A percentile compares a stretch with the other conserved stretches of the same genome.
Conservation (phyloP, 805 yeast genomes). For the Zygosaccharomyces rouxii region DNA sequence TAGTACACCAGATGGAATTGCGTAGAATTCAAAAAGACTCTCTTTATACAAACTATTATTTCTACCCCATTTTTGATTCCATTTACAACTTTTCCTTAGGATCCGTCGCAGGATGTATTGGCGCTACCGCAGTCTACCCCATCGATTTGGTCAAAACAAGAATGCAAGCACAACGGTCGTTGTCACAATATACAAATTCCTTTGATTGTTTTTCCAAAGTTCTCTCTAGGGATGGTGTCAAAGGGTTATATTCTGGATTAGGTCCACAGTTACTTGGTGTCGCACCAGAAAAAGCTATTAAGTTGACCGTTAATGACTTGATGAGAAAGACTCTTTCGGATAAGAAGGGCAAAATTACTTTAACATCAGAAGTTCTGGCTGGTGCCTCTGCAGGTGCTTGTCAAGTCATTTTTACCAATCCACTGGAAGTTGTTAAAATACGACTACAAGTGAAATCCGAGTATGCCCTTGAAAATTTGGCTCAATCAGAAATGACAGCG, state of each 20-base stretch:
- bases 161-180: conserved; percentile 90
- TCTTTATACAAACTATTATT: conserved; percentile 36
- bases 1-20: conserved; percentile 33
- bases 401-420: conserved; percentile 94
- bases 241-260: conserved; percentile 87
- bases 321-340: conserved; percentile 71
- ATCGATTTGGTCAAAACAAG: conserved; percentile 94
- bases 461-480: conserved; percentile 39
- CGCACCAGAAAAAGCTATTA: conserved; percentile 97
- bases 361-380: conserved; percentile 69
- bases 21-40: conserved; percentile 27
- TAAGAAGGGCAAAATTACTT: conserved; percentile 43
- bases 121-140: conserved; percentile 97
- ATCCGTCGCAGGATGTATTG: conserved; percentile 94
- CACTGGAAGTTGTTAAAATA: conserved; percentile 91
- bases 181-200: conserved; percentile 69
- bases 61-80: conserved; percentile 74
- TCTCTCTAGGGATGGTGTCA: conserved; percentile 67
- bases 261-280: conserved; percentile 95
- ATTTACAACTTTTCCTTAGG: conserved; percentile 85
- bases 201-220: conserved; percentile 82
- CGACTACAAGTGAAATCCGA: conserved; percentile 92
- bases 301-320: conserved; percentile 87
- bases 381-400: conserved; percentile 96
- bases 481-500: conserved; percentile 36